Conservation (phyloP, 306 rosid species). For the Lagenaria siceraria region DNA sequence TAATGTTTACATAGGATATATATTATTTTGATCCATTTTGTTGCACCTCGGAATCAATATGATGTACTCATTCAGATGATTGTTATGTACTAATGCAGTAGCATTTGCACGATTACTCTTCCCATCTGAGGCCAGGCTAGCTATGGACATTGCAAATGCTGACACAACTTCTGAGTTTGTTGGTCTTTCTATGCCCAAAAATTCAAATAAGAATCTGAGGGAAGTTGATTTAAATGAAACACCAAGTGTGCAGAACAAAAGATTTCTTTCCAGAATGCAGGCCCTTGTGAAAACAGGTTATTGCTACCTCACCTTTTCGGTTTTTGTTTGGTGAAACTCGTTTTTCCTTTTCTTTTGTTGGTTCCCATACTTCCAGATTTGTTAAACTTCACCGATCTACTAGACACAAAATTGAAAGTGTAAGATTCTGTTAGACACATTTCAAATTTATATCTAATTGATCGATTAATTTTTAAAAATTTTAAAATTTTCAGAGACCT, state of each 20-base stretch:
- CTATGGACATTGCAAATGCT: slow-evolving; percentile 31
- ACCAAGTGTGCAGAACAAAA: slow-evolving; percentile 26
- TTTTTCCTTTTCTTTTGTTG: too few species aligned
- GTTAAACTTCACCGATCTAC: too few species aligned
- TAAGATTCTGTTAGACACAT: too few species aligned
- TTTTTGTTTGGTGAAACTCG: background rate
- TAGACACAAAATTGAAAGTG: too few species aligned
- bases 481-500: too few species aligned
- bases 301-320: background rate
- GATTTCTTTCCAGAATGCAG: slow-evolving; percentile 33
- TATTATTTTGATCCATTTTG: background rate
- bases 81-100: slow-evolving; percentile 18
- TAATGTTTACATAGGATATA: background rate
- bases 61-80: background rate
- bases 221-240: slow-evolving; percentile 45
- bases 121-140: slow-evolving; percentile 36
- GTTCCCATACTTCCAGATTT: too few species aligned
- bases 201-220: slow-evolving; percentile 26
- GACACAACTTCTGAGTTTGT: slow-evolving; percentile 25
- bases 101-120: slow-evolving; percentile 38
- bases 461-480: too few species aligned
- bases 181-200: slow-evolving; percentile 14
- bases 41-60: background rate
- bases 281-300: slow-evolving; percentile 39
- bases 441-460: too few species aligned